Conservation (phyloP, 768 basidiomycete species). For the Auriculariales sp. region DNA sequence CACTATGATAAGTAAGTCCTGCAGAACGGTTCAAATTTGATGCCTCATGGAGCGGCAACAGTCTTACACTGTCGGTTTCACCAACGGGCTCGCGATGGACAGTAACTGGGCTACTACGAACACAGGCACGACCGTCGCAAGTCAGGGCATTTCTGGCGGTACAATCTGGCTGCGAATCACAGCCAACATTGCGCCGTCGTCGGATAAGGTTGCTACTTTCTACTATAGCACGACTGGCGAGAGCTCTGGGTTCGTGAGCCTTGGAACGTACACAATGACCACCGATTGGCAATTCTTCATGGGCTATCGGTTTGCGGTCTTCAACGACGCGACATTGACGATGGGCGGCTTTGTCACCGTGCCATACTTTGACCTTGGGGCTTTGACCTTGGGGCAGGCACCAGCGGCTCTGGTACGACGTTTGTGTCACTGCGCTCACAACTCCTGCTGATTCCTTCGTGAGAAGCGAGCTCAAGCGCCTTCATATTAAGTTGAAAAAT, state of each 20-base stretch:
- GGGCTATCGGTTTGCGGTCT: slow-evolving; percentile 6
- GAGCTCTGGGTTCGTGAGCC: neutral
- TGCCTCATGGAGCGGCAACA: too few relatives aligned
- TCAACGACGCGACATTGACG: slow-evolving; percentile 4
- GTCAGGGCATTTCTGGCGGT: slow-evolving; percentile 1
- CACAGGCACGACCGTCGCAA: slow-evolving; percentile 3
- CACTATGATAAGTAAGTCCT: too few relatives aligned
- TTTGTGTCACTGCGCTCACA: too few relatives aligned
- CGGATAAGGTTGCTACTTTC: slow-evolving; percentile 1
- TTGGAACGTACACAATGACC: slow-evolving; percentile 3
- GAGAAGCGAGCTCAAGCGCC: too few relatives aligned
- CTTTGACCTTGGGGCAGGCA: too few relatives aligned
- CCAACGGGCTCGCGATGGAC: neutral
- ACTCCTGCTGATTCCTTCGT: too few relatives aligned
- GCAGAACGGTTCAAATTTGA: too few relatives aligned
- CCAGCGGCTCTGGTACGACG: too few relatives aligned
- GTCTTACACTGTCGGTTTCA: neutral
- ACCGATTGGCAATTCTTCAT: slow-evolving; percentile 6
- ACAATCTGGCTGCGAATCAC: slow-evolving; percentile 3
- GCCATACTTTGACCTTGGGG: slow-evolving; percentile 1
- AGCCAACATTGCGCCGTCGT: neutral
- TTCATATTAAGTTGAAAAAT: too few relatives aligned
- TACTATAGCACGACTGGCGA: slow-evolving; percentile 5
- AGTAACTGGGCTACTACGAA: neutral
- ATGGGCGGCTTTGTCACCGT: slow-evolving; percentile 5